Base-by-base conservation (phyloP, 202 grass and related monocot genomes). In the Setaria viridis region DNA sequence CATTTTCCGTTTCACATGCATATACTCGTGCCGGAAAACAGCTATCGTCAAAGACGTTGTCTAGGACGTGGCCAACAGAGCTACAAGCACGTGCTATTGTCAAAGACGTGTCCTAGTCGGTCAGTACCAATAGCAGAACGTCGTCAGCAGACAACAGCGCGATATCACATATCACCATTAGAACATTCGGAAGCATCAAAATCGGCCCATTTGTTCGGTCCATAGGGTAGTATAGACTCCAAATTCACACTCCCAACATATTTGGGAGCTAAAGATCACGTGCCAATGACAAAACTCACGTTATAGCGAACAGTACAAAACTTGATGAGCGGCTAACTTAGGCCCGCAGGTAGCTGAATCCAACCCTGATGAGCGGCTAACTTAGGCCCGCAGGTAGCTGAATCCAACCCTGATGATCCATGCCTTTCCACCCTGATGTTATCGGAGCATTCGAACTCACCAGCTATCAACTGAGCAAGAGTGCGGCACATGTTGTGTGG, bases 161-260 rank as follows among this genome's bases (percentile, higher is more conserved):
- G 19, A 14, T 74, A 50, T 60, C 59, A 11, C 7, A 9, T 50
- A 48, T 74, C 8, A 62, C 13, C 15, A 68, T 62, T 55, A 63
- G 19, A 78, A 57, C 19, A 48, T 30, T 35, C 29, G 13, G 13
- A 45, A 0, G 71, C 45, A 77, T 75, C 71, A 89, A 89, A 62
- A 62, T 35, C 20, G 17, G 9, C 62, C 43, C 19, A 72, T 4
- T 4, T 29, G 35, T 72, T 81, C 7, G 12, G n/a, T 54, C 46
- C 5, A 35, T 30, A 6, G 49, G 32, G 19, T 79, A 79, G 54
- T 15, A 60, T 41, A 75, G 32, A 47, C 11, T 80, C n/a, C 58
- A 43, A 76, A 19, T 42, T 65, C 15, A 35, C 4, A 12, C 16
- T 76, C 54, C 53, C 70, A 76, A 20, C 21, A 66, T 33, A 74